Conservation (phyloP, 208 protist genomes). For the Acanthamoeba lugdunensis region DNA sequence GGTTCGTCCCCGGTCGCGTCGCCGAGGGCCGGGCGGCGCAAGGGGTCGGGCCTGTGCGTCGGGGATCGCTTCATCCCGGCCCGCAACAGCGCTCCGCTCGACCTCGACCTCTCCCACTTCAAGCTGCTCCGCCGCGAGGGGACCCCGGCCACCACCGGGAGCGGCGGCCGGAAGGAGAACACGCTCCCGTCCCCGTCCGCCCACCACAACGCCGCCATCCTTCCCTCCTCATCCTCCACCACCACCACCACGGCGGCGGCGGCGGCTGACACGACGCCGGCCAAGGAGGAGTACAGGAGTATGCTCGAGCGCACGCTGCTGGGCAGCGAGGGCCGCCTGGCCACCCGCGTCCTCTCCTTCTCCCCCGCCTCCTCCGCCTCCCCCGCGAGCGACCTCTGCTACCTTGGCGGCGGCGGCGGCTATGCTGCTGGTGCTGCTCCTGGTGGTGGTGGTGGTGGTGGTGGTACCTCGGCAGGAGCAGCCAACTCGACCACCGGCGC, state of each 20-base stretch:
- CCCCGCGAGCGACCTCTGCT: background rate
- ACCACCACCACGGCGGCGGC: too few species aligned
- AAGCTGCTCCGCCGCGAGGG: background rate
- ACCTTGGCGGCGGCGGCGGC: too few species aligned
- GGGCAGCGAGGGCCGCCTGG: background rate
- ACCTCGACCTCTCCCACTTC: conserved; percentile 51
- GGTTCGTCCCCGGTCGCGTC: background rate
- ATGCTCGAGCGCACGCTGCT: background rate
- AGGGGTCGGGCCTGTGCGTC: background rate
- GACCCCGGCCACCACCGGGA: background rate
- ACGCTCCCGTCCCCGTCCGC: background rate
- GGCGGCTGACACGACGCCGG: background rate
- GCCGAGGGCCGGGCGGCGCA: background rate
- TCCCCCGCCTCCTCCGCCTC: background rate
- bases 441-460: too few species aligned
- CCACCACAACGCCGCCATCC: background rate
- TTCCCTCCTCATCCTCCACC: background rate
- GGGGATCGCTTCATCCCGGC: conserved; percentile 28
- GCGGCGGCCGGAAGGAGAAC: background rate
- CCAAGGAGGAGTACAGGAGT: conserved; percentile 12
- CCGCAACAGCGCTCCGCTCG: background rate
- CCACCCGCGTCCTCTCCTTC: background rate
- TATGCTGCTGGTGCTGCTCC: too few species aligned
- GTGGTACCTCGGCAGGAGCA: too few species aligned
- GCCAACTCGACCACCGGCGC: background rate